These are phyloP conservation scores for Rhizophagus prolifer DNA, from an alignment of 192 early-diverging fungal species.

Conservation along the genomic window DNA sequence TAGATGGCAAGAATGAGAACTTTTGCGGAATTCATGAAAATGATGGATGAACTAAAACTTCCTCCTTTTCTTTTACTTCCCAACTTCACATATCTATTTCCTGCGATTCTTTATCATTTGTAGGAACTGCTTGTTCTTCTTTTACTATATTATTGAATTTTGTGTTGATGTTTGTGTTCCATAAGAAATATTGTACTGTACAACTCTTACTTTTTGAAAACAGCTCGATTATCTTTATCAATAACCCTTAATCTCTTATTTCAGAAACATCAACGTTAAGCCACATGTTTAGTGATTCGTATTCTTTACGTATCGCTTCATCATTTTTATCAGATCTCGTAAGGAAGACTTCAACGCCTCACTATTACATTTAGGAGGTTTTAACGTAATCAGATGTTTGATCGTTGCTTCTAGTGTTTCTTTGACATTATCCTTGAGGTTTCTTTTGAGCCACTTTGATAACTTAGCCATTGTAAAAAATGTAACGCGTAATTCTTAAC, in stretches of 20 bases:
- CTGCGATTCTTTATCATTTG: no score
- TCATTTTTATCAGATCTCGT: constrained; percentile 23
- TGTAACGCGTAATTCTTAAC: no score
- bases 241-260: no score
- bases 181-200: constrained; percentile 29
- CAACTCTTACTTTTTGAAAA: not conserved
- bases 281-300: not conserved
- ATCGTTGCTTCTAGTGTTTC: constrained; percentile 23
- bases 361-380: constrained; percentile 25
- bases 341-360: constrained; percentile 16
- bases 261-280: no score
- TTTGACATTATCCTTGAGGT: constrained; percentile 27
- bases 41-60: no score
- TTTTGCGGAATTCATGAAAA: constrained; percentile 26
- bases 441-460: constrained; percentile 25
- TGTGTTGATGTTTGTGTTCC: constrained; percentile 9
- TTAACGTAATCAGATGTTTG: constrained; percentile 22
- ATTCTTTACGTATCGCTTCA: constrained; percentile 24
- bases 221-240: no score
- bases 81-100: constrained; percentile 4
- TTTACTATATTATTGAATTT: constrained; percentile 19
- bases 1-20: constrained; percentile 20
- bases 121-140: no score
- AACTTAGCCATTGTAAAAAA: no score
- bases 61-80: constrained; percentile 18